Conservation (phyloP, 371 early-diverging fungal genomes). For the Mucor indicus region DNA sequence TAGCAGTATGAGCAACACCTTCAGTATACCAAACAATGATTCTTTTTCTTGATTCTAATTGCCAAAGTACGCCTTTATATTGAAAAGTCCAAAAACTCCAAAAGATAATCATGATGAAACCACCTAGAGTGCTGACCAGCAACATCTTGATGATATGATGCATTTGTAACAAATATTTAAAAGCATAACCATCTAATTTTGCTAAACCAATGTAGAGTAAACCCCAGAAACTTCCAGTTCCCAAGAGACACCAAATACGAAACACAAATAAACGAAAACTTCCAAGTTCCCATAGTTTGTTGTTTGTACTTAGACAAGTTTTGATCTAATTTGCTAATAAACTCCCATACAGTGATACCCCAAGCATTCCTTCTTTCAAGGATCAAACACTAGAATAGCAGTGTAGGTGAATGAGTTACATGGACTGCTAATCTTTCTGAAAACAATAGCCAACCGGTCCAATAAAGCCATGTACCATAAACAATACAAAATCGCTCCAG, state of each 20-base stretch:
- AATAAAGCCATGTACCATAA: constrained; percentile 63
- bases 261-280: constrained; percentile 39
- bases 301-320: too few species aligned
- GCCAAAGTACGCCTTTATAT: constrained; percentile 63
- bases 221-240: constrained; percentile 61
- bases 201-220: constrained; percentile 52
- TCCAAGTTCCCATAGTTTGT: constrained; percentile 19
- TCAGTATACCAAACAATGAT: constrained; percentile 62
- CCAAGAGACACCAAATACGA: constrained; percentile 58
- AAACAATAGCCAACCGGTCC: constrained; percentile 62
- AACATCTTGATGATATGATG: constrained; percentile 39
- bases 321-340: constrained; percentile 38
- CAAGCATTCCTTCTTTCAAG: constrained; percentile 63
- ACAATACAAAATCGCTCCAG: constrained; percentile 58
- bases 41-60: constrained; percentile 58
- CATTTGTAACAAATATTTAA: constrained; percentile 38
- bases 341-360: constrained; percentile 67
- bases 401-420: too few species aligned
- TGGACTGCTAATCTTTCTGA: constrained; percentile 36
- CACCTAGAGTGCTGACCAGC: constrained; percentile 53
- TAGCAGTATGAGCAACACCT: constrained; percentile 43
- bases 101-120: constrained; percentile 54
- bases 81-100: constrained; percentile 73
- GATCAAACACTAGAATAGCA: constrained; percentile 50
- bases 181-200: constrained; percentile 38